Evolutionary conservation across 768 basidiomycete species (phyloP), one percentile per base, ranked within the genome.

Genomic region (Xerocomus brunneocitrinus): DNA sequence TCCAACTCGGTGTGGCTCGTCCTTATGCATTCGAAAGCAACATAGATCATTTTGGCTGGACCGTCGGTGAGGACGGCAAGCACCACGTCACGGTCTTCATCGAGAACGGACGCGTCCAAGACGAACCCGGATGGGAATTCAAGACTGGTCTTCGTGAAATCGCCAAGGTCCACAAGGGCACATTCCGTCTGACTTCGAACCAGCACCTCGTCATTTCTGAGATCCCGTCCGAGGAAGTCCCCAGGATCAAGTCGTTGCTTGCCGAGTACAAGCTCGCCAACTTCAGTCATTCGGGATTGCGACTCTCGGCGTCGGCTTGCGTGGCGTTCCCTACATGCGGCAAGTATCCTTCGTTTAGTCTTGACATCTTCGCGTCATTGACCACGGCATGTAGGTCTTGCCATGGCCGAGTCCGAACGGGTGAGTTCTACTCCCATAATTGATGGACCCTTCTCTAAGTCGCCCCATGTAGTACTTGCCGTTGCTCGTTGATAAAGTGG

Each of bases 251-350:
- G 76, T 64, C 67, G 10, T 70, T 98, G 30, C 74, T 99, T 34
- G 77, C 81, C 39, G 79, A 91, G 74, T 95, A 93, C 74, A 89
- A 89, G 70, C 77, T 98, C 44, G 95, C 98, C 71, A 92, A 95
- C 63, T 67, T 98, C 51, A 76, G 82, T 49, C 84, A 83, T 60
- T 81, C 83, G 12, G 95, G 81, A 4, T 69, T 98, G 62, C 79
- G 95, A 48, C 73, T 98, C 45, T 90, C 92, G 5, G 90, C 89
- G 8, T 95, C 93, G 13, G 95, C 97, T 13, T 99, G 97, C 73
- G 97, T 99, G 52, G 87, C 95, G 3, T 94, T 98, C 79, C 97
- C 97, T 0, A 98, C 95, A 10, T 98, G 93, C 69, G 91, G 85
- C 68, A 56, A 58, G 76, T 41, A 31, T 36, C 10, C 12, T n/a